Evolutionary conservation across 2,329 filamentous ascomycete species (phyloP), one percentile per base, ranked within the genome.

Genomic region (Blastomyces emzantsi): DNA sequence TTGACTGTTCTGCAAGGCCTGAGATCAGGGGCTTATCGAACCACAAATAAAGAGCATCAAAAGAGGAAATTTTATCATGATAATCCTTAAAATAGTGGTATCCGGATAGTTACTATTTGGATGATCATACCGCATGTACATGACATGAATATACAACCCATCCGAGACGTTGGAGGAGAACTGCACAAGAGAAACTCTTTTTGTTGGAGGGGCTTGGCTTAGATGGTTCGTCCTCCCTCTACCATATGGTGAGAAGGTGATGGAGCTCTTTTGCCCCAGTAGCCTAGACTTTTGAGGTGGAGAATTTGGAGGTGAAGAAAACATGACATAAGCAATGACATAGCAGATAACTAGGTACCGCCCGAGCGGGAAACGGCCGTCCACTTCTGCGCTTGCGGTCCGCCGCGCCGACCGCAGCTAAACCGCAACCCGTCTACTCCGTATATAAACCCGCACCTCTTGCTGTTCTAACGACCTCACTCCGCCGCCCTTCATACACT

Each of bases 401-500:
- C 5, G 55, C 33, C 5, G 3, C 55, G 17, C 55, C 36, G 54
- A 57, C 55, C 55, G 0, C 55, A 57, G 33, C 36, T 57, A 41
- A n/a, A 57, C 55, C 55, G 19, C 55, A 57, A n/a, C 9, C 25
- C 7, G 55, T 25, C 55, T 57, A 57, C n/a, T n/a, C n/a, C n/a
- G n/a, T n/a, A n/a, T 57, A 57, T 57, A 57, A 57, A 57, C 55
- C 55, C 19, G 9, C 55, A 57, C 55, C 15, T 41, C 55, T 57
- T n/a, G 30, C 55, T 43, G 55, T 57, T 57, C 55, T 57, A 57
- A 57, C n/a, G 51, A 43, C 36, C 33, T 41, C 19, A 7, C 55
- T 57, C 33, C 8, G 17, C 17, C 22, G 17, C 7, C 13, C 30
- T 30, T 30, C n/a, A n/a, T n/a, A n/a, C n/a, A n/a, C n/a, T n/a